A percentile compares a stretch with the other conserved stretches of the same genome.
phyloP scores from a whole-genome alignment of 164 flowering plant species.

The Liriodendron chinense region DNA sequence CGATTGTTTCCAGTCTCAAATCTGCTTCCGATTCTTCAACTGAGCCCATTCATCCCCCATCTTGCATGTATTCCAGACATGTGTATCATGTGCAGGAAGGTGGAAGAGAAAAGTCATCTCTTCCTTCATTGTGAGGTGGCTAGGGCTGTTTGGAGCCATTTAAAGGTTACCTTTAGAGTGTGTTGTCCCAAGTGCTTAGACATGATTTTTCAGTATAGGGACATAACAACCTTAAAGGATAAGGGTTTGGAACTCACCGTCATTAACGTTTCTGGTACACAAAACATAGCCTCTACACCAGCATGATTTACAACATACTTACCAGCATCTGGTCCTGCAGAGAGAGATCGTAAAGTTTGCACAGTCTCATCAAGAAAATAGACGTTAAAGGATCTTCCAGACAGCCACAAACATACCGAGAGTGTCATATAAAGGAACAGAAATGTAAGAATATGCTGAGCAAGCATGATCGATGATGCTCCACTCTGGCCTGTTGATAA shows the following conservation, averaged over 20 bases:
- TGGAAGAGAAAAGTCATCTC: too few species aligned
- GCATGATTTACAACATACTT: constrained; percentile 82
- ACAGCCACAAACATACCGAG: constrained; percentile 53
- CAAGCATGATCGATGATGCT: constrained; percentile 95
- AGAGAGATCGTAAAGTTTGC: background rate
- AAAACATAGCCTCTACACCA: constrained; percentile 68
- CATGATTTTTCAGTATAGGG: too few species aligned
- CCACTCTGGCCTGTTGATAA: constrained; percentile 98
- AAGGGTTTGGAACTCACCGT: constrained; percentile 44
- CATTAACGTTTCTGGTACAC: constrained; percentile 70
- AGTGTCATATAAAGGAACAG: constrained; percentile 97
- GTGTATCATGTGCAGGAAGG: too few species aligned
- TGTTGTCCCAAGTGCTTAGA: too few species aligned
- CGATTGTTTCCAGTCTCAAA: too few species aligned
- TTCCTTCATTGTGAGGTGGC: too few species aligned
- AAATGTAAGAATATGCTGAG: constrained; percentile 90
- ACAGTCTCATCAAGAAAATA: background rate
- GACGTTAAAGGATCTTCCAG: constrained; percentile 1
- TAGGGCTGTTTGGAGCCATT: too few species aligned
- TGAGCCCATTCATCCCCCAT: too few species aligned
- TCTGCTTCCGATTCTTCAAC: too few species aligned
- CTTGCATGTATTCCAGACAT: too few species aligned
- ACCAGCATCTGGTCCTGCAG: constrained; percentile 89
- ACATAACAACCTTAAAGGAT: background rate
- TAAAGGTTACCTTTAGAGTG: too few species aligned